Conservation (phyloP, 352 stramenopile species). For the Phytophthora rubi region DNA sequence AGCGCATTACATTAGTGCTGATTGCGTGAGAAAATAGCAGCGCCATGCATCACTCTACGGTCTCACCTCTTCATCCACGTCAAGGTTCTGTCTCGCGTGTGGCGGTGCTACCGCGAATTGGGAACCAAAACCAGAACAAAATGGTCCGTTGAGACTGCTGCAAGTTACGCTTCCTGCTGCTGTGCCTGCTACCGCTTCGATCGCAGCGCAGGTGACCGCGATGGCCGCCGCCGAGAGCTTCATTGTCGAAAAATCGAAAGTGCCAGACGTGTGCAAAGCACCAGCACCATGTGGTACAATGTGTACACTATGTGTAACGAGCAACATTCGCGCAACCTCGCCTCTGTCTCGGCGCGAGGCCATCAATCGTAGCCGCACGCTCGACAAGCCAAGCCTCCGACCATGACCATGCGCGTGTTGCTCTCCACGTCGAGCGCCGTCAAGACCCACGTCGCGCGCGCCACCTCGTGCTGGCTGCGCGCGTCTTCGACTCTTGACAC, state of each 20-base stretch:
- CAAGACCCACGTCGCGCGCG: constrained; percentile 40
- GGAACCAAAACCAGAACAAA: constrained; percentile 39
- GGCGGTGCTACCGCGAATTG: constrained; percentile 42
- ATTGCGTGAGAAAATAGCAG: not conserved
- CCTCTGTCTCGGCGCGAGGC: not conserved
- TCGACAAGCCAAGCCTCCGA: constrained; percentile 15
- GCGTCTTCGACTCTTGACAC: constrained; percentile 49
- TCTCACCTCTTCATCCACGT: constrained; percentile 49
- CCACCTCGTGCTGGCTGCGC: constrained; percentile 51
- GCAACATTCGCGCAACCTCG: constrained; percentile 23
- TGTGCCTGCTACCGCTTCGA: not conserved
- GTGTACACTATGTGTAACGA: constrained; percentile 1
- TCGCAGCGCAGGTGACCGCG: constrained; percentile 14
- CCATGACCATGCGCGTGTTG: constrained; percentile 54
- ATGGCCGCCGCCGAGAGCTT: constrained; percentile 9
- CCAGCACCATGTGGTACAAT: constrained; percentile 19
- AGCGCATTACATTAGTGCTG: not conserved
- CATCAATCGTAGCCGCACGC: constrained; percentile 39
- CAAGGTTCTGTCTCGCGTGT: constrained; percentile 54
- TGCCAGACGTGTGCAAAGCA: not conserved
- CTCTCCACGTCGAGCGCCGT: constrained; percentile 40
- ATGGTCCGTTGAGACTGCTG: constrained; percentile 79
- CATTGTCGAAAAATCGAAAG: constrained; percentile 20
- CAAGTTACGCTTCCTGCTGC: constrained; percentile 25
- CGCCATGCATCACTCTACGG: constrained; percentile 1